Percentiles rank a stretch among this genome's conserved stretches.
These are phyloP conservation scores for Pseudopyricularia cyperi DNA, from an alignment of 2,329 filamentous ascomycete genomes.

Conservation along the genomic window DNA sequence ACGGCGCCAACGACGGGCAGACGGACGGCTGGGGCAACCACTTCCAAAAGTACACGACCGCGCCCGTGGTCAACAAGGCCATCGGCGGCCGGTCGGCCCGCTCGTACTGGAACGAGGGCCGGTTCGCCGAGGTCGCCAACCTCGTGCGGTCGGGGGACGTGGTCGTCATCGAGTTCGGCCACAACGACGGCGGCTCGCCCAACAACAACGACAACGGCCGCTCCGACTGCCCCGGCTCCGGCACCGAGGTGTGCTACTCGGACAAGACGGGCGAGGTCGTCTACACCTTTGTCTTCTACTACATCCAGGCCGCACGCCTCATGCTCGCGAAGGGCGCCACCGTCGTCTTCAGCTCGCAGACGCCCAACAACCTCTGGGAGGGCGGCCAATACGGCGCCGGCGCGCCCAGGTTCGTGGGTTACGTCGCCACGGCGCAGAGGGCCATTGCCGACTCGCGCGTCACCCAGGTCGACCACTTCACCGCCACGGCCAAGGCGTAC, in stretches of 20 bases:
- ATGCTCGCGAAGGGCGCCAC: slow-evolving; percentile 44
- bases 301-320: slow-evolving; percentile 40
- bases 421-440: slow-evolving; percentile 26
- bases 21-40: slow-evolving; percentile 41
- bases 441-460: slow-evolving; percentile 25
- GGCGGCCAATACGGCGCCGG: slow-evolving; percentile 34
- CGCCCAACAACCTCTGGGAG: slow-evolving; percentile 47
- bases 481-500: slow-evolving; percentile 32
- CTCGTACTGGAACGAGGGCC: slow-evolving; percentile 52
- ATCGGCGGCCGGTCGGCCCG: slow-evolving; percentile 53
- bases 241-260: slow-evolving; percentile 35
- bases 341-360: slow-evolving; percentile 45
- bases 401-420: slow-evolving; percentile 41
- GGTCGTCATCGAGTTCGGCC: slow-evolving; percentile 57
- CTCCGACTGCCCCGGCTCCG: slow-evolving; percentile 39
- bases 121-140: slow-evolving; percentile 42
- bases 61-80: slow-evolving; percentile 51
- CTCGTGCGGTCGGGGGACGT: slow-evolving; percentile 41
- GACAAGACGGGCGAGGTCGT: slow-evolving; percentile 37
- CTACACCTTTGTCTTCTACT: slow-evolving; percentile 46
- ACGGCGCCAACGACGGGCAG: slow-evolving; percentile 15
- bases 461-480: slow-evolving; percentile 48
- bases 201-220: slow-evolving; percentile 42
- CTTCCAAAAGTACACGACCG: slow-evolving; percentile 23
- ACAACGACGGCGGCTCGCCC: slow-evolving; percentile 53